These are phyloP conservation scores for Leavenworthia alabamica DNA, from an alignment of 345 rosid species.

Conservation along the genomic window DNA sequence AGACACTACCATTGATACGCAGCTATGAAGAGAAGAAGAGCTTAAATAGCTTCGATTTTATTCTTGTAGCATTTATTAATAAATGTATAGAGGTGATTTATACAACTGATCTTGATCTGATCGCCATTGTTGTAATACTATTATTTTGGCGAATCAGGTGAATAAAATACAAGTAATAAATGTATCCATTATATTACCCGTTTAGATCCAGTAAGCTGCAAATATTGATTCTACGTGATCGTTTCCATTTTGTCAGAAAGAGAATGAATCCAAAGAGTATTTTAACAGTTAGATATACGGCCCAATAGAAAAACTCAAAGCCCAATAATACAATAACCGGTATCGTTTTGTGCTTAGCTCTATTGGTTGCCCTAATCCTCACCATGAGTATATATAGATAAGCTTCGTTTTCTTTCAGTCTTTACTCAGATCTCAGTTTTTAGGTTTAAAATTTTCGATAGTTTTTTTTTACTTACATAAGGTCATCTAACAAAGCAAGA, in stretches of 20 bases:
- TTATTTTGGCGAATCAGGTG: conserved; percentile 26
- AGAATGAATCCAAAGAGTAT: background rate
- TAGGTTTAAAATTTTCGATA: background rate
- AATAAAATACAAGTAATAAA: conserved; percentile 1
- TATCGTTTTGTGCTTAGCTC: background rate
- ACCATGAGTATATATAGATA: background rate
- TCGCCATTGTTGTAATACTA: conserved; percentile 32
- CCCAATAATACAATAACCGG: background rate
- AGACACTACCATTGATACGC: conserved; percentile 55
- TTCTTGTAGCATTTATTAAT: conserved; percentile 44
- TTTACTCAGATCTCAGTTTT: background rate
- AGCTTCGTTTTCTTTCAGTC: background rate
- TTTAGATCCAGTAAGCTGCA: background rate
- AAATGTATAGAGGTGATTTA: conserved; percentile 35
- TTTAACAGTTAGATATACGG: background rate
- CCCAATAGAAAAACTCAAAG: background rate
- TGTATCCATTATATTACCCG: background rate
- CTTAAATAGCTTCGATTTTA: conserved; percentile 19
- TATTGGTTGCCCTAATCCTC: conserved; percentile 17
- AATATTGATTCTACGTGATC: too few species aligned
- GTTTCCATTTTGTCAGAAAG: background rate
- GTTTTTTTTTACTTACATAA: background rate
- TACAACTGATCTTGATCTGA: conserved; percentile 16
- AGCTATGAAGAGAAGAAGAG: conserved; percentile 36
- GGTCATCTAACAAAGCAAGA: conserved; percentile 31